Evolutionary conservation across 257 asterid species (phyloP).

Genomic region (Solanum megistacrolobum): DNA sequence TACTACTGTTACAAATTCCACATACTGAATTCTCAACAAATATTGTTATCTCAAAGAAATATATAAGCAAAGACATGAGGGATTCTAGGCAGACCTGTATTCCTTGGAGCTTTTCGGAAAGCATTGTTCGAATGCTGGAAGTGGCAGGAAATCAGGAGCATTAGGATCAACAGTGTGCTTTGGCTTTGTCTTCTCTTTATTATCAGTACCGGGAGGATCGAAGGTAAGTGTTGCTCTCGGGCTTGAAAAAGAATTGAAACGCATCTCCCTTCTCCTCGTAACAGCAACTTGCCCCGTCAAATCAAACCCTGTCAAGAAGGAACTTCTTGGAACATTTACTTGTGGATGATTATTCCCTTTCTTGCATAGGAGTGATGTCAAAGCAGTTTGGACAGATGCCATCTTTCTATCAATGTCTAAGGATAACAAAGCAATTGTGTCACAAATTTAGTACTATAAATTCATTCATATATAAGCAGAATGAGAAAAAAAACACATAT

Average conservation of each 20-base stretch:
- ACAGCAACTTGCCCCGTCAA: constrained; percentile 24
- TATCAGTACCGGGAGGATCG: constrained; percentile 49
- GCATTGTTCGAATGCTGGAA: constrained; percentile 89
- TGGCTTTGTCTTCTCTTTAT: constrained; percentile 39
- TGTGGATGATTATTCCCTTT: constrained; percentile 37
- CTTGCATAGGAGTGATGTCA: constrained; percentile 58
- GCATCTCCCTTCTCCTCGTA: constrained; percentile 18
- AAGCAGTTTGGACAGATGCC: constrained; percentile 69
- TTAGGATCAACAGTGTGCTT: constrained; percentile 81
- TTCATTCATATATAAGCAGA: not conserved
- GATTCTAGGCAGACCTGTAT: constrained; percentile 32
- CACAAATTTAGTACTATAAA: not conserved
- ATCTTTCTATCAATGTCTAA: constrained; percentile 12
- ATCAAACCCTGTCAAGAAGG: constrained; percentile 49
- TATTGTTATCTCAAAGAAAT: not conserved
- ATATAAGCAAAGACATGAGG: not conserved
- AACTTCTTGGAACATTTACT: constrained; percentile 28
- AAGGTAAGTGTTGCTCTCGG: constrained; percentile 67
- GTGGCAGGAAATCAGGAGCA: constrained; percentile 88
- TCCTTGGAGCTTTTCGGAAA: constrained; percentile 92
- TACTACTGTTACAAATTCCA: not conserved
- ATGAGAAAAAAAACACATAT: not conserved
- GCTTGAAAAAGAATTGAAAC: constrained; percentile 12
- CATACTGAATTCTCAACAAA: not conserved
- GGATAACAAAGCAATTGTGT: not conserved